These are phyloP conservation scores for Fusarium verrucosum DNA, from an alignment of 2,329 filamentous ascomycete genomes.

Conservation along the genomic window DNA sequence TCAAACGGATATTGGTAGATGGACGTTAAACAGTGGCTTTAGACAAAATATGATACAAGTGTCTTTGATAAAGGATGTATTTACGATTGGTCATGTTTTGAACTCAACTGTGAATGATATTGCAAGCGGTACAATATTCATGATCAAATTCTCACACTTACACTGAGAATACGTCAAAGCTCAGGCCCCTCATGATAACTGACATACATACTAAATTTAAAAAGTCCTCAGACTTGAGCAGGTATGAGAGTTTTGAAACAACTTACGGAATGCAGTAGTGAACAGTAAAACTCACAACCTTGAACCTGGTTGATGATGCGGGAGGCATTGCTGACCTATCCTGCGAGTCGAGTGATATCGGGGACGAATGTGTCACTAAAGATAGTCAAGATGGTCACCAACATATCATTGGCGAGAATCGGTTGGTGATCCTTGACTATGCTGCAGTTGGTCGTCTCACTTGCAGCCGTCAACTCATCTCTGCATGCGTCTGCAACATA, in stretches of 20 bases:
- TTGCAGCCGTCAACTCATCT: constrained; percentile 20
- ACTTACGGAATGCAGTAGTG: no score
- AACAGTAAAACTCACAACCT: neutral
- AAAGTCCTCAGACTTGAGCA: no score
- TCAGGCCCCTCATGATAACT: no score
- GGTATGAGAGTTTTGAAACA: neutral
- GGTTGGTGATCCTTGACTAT: constrained; percentile 18
- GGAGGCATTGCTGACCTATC: neutral
- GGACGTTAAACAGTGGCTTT: constrained; percentile 26
- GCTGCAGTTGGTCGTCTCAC: constrained; percentile 20
- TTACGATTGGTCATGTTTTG: neutral
- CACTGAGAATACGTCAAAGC: no score
- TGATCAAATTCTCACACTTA: neutral
- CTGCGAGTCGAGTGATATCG: neutral
- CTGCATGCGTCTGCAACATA: constrained; percentile 3
- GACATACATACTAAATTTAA: neutral
- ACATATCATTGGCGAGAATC: constrained; percentile 24
- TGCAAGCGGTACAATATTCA: neutral
- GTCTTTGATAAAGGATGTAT: neutral
- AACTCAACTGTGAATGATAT: neutral
- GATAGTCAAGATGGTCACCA: constrained; percentile 12
- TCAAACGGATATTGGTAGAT: neutral
- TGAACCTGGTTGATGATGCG: neutral
- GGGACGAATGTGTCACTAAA: constrained; percentile 1
- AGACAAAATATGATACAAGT: neutral